Conservation (phyloP, 2,329 filamentous ascomycete species). For the Onygenales sp. region DNA sequence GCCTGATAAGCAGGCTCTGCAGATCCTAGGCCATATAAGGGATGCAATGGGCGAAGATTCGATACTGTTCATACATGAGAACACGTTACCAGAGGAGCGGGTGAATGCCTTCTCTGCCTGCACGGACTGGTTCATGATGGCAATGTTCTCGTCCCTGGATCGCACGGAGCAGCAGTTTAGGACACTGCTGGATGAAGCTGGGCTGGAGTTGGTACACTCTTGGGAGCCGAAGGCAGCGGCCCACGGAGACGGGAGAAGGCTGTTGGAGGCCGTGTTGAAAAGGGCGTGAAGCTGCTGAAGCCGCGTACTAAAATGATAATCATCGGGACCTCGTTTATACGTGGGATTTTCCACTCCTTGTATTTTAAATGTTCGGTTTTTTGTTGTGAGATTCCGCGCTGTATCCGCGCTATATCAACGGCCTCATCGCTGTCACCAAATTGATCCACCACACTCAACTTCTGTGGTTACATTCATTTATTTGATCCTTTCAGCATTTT, state of each 20-base stretch:
- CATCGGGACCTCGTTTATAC: no score
- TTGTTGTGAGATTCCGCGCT: no score
- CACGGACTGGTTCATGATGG: constrained; percentile 33
- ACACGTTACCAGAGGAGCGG: constrained; percentile 13
- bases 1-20: constrained; percentile 21
- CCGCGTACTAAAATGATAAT: no score
- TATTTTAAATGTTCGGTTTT: no score
- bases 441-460: no score
- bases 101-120: constrained; percentile 5
- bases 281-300: constrained; percentile 8
- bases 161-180: constrained; percentile 28
- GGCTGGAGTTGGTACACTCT: constrained; percentile 22
- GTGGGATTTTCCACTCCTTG: no score
- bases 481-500: no score
- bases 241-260: neutral
- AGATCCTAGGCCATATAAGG: constrained; percentile 20
- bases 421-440: no score
- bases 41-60: constrained; percentile 19
- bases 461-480: no score
- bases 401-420: no score
- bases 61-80: constrained; percentile 31
- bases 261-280: neutral
- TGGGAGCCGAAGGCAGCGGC: constrained; percentile 10
- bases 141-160: constrained; percentile 22
- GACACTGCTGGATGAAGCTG: constrained; percentile 19